Conservation (phyloP, 805 yeast genomes). For the Maudiozyma saulgeensis region DNA sequence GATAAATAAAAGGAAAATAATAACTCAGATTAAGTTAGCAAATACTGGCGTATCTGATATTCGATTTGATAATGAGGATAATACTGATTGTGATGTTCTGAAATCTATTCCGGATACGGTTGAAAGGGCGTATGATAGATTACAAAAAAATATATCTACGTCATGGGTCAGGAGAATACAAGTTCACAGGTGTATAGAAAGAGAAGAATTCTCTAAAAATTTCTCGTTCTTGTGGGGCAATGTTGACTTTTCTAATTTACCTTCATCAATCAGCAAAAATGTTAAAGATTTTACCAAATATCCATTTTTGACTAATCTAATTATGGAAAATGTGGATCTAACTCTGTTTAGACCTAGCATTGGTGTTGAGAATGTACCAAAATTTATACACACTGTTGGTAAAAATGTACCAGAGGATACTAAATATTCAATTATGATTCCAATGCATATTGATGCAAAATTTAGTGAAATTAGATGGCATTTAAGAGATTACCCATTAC, state of each 20-base stretch:
- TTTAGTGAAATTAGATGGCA: conserved; percentile 59
- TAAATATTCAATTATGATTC: conserved; percentile 57
- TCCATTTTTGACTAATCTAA: conserved; percentile 46
- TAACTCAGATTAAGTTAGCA: not conserved
- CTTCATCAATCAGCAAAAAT: conserved; percentile 35
- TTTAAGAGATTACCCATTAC: conserved; percentile 79
- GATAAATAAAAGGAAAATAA: conserved; percentile 2
- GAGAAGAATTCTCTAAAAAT: conserved; percentile 33
- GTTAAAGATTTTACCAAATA: conserved; percentile 38
- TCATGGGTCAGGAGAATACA: conserved; percentile 67
- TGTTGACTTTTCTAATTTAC: conserved; percentile 26
- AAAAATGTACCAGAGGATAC: conserved; percentile 75
- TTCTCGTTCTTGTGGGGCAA: conserved; percentile 36
- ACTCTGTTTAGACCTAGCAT: conserved; percentile 41
- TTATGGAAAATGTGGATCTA: conserved; percentile 41
- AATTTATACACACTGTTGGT: conserved; percentile 64
- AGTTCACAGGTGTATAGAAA: conserved; percentile 35
- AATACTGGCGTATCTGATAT: not conserved
- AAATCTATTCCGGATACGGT: conserved; percentile 1
- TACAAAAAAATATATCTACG: conserved; percentile 41
- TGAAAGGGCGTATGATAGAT: conserved; percentile 15
- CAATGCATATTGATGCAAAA: conserved; percentile 46
- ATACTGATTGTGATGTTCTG: not conserved
- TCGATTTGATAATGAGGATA: not conserved
- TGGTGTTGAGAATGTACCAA: conserved; percentile 42